Evolutionary conservation across 140 eudicot species (phyloP), one percentile per base, ranked within the genome.

Genomic region (Stevia rebaudiana): DNA sequence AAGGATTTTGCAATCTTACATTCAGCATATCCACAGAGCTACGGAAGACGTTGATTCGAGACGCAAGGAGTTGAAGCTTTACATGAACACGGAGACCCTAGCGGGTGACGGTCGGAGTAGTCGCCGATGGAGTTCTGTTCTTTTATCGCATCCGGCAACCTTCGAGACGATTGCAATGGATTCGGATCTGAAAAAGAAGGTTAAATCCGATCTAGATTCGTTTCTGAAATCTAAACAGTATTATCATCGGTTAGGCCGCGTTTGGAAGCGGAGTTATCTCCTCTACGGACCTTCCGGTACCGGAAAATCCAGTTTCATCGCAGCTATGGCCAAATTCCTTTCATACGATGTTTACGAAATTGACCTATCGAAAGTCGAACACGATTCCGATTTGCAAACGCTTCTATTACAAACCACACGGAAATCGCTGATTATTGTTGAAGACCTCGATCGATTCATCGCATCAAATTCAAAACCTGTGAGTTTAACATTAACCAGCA

Each of bases 261-360:
- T 83, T 55, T 86, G 97, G 97, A 78, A 79, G 44, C 83, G 92
- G 21, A 83, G 88, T 54, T 89, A 81, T 35, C 80, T 86, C 7
- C 79, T 89, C 6, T 83, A 89, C 74, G 97, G 95, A 18, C 95
- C 97, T 21, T 89, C 95, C 18, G 95, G 97, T 33, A 86, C 97
- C 11, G 95, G 97, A 1, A 89, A 89, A 60, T 89, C 92, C 43
- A 89, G 92, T 59, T 89, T 89, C 72, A 70, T 89, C 13, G 83
- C 87, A 2, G 92, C 94, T 31, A 72, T 87, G 75, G 97, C 92
- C 18, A 89, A 83, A 44, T 65, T 75, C n/a, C 42, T 89, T 5
- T 50, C 59, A 0, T 89, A 86, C 49, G 92, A 86, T 47, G 79
- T 89, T 49, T 86, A 86, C 74, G 85, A 81, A 37, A 41, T 89